Base-by-base conservation (phyloP, 768 basidiomycete species). In the Macrolepiota albuminosa region DNA sequence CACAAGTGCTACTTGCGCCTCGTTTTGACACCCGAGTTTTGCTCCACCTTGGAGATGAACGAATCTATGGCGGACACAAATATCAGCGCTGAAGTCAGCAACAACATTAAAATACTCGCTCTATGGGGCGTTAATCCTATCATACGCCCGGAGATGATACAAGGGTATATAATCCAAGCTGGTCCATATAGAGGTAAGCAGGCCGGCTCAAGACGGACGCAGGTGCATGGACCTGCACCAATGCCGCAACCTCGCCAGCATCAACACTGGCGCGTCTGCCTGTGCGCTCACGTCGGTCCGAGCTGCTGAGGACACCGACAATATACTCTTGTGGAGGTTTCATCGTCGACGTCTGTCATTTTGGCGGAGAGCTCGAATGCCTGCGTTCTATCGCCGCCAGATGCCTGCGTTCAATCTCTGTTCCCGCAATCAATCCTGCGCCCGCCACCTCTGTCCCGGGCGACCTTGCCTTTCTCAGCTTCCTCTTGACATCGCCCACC, bases 101-200 rank as follows among this genome's bases (percentile, higher is more conserved):
- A n/a, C 7, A 54, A 45, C 1, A 16, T n/a, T 16, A 47, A 43
- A 2, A 50, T 33, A 70, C 82, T 67, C 61, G 86, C 87, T 73
- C 62, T 76, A 71, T 2, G 91, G 89, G 0, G 88, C 87, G 67
- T 94, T 95, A 67, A 95, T 91, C 29, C 95, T 80, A 69, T 98
- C 95, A 69, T 95, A 99, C 1, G 88, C 78, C 34, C 97, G 84
- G 29, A 99, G 80, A 73, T 98, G 94, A 76, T 91, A 98, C 81
- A 97, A 93, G 11, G 87, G 83, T 65, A 97, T 91, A 69, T 89
- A 95, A 59, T 95, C 87, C 74, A 77, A 67, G n/a, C 92, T 93
- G 13, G 13, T 7, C 50, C 31, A 26, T 18, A 21, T 7, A 36
- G n/a, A n/a, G n/a, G n/a, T n/a, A n/a, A 29, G 29, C 29, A 29